Percentiles rank a stretch among this genome's conserved stretches.
phyloP scores from a whole-genome alignment of 768 basidiomycete species.

The Leccinum sublutescens region DNA sequence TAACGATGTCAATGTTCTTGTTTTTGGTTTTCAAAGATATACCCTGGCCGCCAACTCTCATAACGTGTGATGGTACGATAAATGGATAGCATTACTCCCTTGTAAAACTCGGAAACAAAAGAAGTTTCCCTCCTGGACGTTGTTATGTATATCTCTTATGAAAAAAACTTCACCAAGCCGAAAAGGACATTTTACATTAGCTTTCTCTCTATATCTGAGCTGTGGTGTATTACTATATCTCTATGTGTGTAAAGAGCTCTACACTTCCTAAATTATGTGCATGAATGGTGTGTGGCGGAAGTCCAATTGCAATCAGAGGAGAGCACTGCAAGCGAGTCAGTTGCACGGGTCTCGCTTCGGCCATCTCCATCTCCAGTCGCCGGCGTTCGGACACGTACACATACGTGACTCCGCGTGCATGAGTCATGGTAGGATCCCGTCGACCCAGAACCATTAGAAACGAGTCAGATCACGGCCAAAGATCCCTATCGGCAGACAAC shows the following conservation, averaged over 20 bases:
- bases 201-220: background rate
- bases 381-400: background rate
- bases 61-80: conserved; percentile 16
- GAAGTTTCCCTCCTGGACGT: conserved; percentile 3
- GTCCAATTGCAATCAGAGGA: background rate
- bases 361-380: background rate
- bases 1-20: conserved; percentile 8
- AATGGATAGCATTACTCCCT: conserved; percentile 18
- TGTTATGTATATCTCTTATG: background rate
- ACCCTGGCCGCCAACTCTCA: conserved; percentile 4
- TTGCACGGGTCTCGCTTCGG: background rate
- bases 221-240: background rate
- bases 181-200: conserved; percentile 4
- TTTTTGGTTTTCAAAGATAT: conserved; percentile 6
- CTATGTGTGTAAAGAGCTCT: background rate
- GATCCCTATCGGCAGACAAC: conserved; percentile 47
- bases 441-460: conserved; percentile 41
- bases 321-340: background rate
- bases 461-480: conserved; percentile 73
- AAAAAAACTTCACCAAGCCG: background rate
- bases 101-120: background rate
- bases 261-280: conserved; percentile 5
- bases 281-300: background rate
- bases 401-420: background rate
- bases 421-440: background rate